Evolutionary conservation across 192 early-diverging fungal genomes (phyloP).

Genomic region (Backusella sp.): DNA sequence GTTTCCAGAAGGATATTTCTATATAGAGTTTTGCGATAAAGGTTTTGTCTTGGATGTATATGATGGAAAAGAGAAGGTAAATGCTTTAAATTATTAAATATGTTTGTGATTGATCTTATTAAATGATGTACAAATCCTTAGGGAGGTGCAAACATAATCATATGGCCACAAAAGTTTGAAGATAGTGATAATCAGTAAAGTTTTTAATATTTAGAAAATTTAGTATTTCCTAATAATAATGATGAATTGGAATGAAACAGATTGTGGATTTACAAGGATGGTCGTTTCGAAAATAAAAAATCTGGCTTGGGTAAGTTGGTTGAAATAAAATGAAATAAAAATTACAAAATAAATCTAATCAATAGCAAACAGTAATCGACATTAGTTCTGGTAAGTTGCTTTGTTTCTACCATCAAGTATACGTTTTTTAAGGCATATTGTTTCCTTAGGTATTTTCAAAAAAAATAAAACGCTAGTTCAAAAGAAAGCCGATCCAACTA

Average conservation of each 20-base stretch:
- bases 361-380: slow-evolving; percentile 15
- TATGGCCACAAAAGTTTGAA: slow-evolving; percentile 40
- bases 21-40: slow-evolving; percentile 29
- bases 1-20: slow-evolving; percentile 22
- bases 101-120: not conserved
- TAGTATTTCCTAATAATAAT: not conserved
- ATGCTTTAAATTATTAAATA: not conserved
- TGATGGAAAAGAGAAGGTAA: slow-evolving; percentile 33
- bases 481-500: slow-evolving; percentile 13
- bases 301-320: slow-evolving; percentile 26
- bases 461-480: slow-evolving; percentile 27
- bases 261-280: slow-evolving; percentile 33
- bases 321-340: not conserved
- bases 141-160: slow-evolving; percentile 32
- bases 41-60: slow-evolving; percentile 33
- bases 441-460: slow-evolving; percentile 20
- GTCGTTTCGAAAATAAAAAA: slow-evolving; percentile 31
- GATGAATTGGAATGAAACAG: not conserved
- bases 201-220: not conserved
- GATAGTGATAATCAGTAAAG: slow-evolving; percentile 38
- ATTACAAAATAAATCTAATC: not conserved
- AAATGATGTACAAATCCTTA: not conserved
- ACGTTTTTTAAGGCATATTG: not conserved
- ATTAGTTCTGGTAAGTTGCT: slow-evolving; percentile 14
- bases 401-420: not conserved